phyloP scores from a whole-genome alignment of 768 basidiomycete species.

The Piloderma croceum region DNA sequence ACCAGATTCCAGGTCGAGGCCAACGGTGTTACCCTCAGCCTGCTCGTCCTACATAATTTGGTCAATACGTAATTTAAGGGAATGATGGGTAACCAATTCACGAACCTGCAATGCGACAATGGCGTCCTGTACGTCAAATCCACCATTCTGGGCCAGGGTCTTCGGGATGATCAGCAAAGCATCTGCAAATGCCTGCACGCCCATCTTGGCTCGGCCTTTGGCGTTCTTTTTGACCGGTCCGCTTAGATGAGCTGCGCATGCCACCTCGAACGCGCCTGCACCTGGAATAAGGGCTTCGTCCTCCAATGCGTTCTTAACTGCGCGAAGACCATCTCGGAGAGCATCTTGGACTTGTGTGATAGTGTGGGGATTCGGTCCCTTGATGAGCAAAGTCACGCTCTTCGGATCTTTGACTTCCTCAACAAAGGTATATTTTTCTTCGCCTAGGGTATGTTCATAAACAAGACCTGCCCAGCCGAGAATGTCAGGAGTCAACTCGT shows the following conservation, averaged over 20 bases:
- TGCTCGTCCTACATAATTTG: conserved; percentile 68
- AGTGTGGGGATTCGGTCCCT: conserved; percentile 95
- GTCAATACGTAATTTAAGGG: conserved; percentile 6
- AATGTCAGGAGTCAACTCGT: conserved; percentile 85
- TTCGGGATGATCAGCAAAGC: conserved; percentile 93
- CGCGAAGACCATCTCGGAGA: conserved; percentile 92
- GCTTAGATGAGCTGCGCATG: conserved; percentile 80
- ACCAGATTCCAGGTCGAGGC: conserved; percentile 87
- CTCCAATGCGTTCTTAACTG: conserved; percentile 95
- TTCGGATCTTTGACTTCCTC: conserved; percentile 96
- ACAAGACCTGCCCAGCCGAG: conserved; percentile 98
- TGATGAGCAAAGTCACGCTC: conserved; percentile 93
- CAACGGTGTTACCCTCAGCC: conserved; percentile 88
- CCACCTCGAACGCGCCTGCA: conserved; percentile 96
- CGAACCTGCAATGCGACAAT: conserved; percentile 85
- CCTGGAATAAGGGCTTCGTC: conserved; percentile 87
- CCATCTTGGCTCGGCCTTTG: conserved; percentile 94
- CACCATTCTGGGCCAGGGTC: conserved; percentile 92
- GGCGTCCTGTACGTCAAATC: conserved; percentile 94
- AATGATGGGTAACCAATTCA: conserved; percentile 9
- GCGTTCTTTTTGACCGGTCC: conserved; percentile 76
- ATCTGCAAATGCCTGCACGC: conserved; percentile 95
- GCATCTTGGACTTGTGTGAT: conserved; percentile 97
- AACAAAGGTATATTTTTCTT: conserved; percentile 97
- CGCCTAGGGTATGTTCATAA: conserved; percentile 97